These are phyloP conservation scores for Globisporangium splendens DNA, from an alignment of 352 stramenopile species.

Conservation along the genomic window DNA sequence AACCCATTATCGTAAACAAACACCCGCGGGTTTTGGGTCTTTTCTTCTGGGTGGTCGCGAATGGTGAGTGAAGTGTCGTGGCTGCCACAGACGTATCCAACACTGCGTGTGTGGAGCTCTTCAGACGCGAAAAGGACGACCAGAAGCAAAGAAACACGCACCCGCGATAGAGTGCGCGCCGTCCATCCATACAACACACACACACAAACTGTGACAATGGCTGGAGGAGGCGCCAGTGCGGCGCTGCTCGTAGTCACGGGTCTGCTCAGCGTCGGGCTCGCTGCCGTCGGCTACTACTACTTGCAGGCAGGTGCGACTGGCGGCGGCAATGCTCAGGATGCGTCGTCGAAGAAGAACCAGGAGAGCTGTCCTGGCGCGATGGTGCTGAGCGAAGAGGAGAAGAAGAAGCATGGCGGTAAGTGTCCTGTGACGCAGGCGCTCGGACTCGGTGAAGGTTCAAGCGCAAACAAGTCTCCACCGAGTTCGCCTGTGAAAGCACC, in stretches of 20 bases:
- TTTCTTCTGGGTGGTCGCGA: not conserved
- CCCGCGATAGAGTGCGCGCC: not conserved
- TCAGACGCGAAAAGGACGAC: slow-evolving; percentile 1
- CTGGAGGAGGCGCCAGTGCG: slow-evolving; percentile 25
- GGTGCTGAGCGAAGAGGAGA: slow-evolving; percentile 23
- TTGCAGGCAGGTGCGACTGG: slow-evolving; percentile 21
- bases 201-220: slow-evolving; percentile 24
- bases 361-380: slow-evolving; percentile 23
- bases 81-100: not conserved
- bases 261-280: slow-evolving; percentile 55
- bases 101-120: slow-evolving; percentile 1
- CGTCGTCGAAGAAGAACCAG: slow-evolving; percentile 8
- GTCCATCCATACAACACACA: not conserved
- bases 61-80: not conserved
- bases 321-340: slow-evolving; percentile 17
- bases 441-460: slow-evolving; percentile 5
- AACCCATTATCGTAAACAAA: not conserved
- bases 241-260: slow-evolving; percentile 58
- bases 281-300: slow-evolving; percentile 55
- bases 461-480: not conserved
- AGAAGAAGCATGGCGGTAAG: slow-evolving; percentile 36
- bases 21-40: not conserved
- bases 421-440: slow-evolving; percentile 39
- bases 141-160: slow-evolving; percentile 2
- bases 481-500: slow-evolving; percentile 10